These are phyloP conservation scores for Pseudevernia furfuracea DNA, from an alignment of 495 filamentous ascomycete genomes.

Conservation along the genomic window DNA sequence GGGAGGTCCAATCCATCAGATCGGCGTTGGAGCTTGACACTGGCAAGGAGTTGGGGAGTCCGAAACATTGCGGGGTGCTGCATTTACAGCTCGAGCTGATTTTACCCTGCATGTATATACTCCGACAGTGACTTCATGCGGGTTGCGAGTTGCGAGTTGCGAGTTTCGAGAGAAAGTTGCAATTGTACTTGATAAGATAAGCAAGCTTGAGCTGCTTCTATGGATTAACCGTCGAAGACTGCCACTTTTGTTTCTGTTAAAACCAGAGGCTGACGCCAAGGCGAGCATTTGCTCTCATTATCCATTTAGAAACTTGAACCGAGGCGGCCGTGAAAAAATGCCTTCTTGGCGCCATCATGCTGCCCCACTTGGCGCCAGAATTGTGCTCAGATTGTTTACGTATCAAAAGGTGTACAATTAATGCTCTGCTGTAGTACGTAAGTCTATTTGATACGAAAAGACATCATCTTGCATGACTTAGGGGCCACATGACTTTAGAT, in stretches of 20 bases:
- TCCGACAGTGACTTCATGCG: background rate
- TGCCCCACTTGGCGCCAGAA: background rate
- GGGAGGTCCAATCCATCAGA: constrained; percentile 1
- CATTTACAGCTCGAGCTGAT: background rate
- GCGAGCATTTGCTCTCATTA: background rate
- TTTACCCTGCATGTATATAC: background rate
- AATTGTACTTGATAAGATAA: background rate
- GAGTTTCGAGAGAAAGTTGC: background rate
- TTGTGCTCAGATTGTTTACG: background rate
- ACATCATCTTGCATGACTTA: background rate
- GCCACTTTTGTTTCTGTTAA: too few relatives aligned
- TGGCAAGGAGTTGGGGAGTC: background rate
- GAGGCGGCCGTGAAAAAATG: constrained; percentile 2
- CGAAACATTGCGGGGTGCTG: background rate
- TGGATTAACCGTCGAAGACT: background rate
- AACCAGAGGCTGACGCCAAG: background rate
- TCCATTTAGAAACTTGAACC: background rate
- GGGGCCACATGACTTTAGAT: background rate
- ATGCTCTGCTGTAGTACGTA: background rate
- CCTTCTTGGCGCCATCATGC: background rate
- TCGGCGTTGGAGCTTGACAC: background rate
- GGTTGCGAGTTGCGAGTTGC: background rate
- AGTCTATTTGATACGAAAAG: background rate
- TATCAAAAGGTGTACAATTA: background rate
- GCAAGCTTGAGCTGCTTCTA: background rate